Percentiles rank a stretch among this genome's conserved stretches.
Conservation (phyloP, 805 yeast genomes). For the Sugiyamaella americana region DNA sequence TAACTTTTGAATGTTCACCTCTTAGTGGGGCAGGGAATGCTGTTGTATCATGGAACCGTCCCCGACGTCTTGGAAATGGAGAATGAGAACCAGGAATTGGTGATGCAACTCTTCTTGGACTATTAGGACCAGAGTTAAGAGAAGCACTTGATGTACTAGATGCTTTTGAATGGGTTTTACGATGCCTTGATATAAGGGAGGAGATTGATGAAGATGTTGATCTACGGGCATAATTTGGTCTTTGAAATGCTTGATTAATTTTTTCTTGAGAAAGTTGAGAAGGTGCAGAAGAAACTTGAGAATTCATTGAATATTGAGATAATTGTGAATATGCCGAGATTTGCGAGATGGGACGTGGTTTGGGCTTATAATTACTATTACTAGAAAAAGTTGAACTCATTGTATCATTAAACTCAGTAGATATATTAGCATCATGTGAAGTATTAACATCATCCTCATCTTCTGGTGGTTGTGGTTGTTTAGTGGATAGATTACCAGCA, state of each 20-base stretch:
- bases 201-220: slow-evolving; percentile 28
- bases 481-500: neutral
- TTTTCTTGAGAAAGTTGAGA: slow-evolving; percentile 20
- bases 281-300: slow-evolving; percentile 22
- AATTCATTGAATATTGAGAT: slow-evolving; percentile 46
- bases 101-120: slow-evolving; percentile 9
- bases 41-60: slow-evolving; percentile 20
- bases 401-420: neutral
- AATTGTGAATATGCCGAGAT: slow-evolving; percentile 44
- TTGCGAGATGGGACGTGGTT: slow-evolving; percentile 35
- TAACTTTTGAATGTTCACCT: neutral
- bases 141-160: slow-evolving; percentile 27
- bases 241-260: slow-evolving; percentile 3
- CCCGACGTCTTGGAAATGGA: slow-evolving; percentile 2
- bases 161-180: slow-evolving; percentile 21
- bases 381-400: neutral
- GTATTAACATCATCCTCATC: neutral
- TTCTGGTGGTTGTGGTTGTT: neutral
- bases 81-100: slow-evolving; percentile 12
- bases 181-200: slow-evolving; percentile 19
- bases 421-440: neutral
- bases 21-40: slow-evolving; percentile 7
- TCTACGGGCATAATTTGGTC: slow-evolving; percentile 19
- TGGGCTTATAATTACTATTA: neutral
- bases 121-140: slow-evolving; percentile 17